A percentile compares a stretch with the other conserved stretches of the same genome.
Conservation (phyloP, 352 stramenopile species). For the Globisporangium viniferum region DNA sequence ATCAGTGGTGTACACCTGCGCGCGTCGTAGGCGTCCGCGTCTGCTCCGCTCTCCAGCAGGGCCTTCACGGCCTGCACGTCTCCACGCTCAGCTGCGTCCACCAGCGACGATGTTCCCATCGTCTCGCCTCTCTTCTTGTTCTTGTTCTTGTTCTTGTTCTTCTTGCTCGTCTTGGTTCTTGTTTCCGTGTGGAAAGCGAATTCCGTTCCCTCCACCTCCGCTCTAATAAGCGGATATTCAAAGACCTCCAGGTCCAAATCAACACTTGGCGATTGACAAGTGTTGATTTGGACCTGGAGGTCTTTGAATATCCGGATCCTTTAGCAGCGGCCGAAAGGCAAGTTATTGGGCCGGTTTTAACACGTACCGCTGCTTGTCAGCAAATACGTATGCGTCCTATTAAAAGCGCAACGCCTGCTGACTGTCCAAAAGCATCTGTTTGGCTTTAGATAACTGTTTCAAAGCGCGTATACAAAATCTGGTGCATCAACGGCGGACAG, state of each 20-base stretch:
- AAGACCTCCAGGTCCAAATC: no score
- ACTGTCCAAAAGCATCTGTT: background rate
- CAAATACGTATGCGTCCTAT: no score
- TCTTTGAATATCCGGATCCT: no score
- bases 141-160: slow-evolving; percentile 1
- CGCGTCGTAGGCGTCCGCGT: no score
- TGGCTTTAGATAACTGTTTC: background rate
- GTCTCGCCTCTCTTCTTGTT: background rate
- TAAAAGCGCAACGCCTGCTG: no score
- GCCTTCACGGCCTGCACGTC: background rate
- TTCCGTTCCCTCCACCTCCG: background rate
- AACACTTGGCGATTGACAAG: no score
- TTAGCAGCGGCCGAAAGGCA: no score
- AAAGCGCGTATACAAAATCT: background rate
- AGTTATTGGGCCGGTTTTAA: no score
- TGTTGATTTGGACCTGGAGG: no score
- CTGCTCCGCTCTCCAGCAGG: slow-evolving; percentile 37
- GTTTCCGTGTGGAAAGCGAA: background rate
- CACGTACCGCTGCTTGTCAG: no score
- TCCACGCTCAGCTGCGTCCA: background rate
- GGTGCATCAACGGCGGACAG: background rate
- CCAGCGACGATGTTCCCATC: background rate
- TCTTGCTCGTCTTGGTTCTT: background rate
- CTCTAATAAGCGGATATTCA: no score
- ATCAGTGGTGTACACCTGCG: no score